phyloP scores from a whole-genome alignment of 768 basidiomycete species.

The Antrodiella citrinella region DNA sequence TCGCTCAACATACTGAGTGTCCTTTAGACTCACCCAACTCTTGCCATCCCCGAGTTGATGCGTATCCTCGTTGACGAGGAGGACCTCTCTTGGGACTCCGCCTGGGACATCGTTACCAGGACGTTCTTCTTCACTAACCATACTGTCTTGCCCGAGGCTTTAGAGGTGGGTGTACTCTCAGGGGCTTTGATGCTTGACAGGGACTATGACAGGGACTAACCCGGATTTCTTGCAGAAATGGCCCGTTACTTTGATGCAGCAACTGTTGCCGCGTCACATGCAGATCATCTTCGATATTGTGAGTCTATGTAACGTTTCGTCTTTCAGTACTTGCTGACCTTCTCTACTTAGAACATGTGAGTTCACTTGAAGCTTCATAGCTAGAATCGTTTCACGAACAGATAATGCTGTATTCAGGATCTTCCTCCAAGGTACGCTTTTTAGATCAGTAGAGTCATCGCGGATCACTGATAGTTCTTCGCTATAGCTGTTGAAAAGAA shows the following conservation, averaged over 20 bases:
- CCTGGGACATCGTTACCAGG: constrained; percentile 85
- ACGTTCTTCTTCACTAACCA: constrained; percentile 97
- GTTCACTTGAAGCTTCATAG: constrained; percentile 12
- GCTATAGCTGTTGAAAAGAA: constrained; percentile 72
- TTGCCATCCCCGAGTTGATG: constrained; percentile 94
- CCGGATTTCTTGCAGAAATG: constrained; percentile 52
- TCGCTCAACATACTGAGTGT: neutral
- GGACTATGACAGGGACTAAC: neutral
- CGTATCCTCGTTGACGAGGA: constrained; percentile 90
- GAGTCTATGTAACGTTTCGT: constrained; percentile 1
- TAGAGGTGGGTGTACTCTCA: constrained; percentile 47
- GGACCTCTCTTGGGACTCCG: constrained; percentile 70
- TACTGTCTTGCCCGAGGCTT: constrained; percentile 82
- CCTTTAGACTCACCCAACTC: constrained; percentile 84
- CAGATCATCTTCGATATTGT: constrained; percentile 91
- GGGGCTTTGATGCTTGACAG: neutral
- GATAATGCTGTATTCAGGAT: constrained; percentile 27
- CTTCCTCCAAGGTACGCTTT: constrained; percentile 59
- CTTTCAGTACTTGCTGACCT: neutral
- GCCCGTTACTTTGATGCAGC: constrained; percentile 80
- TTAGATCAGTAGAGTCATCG: neutral
- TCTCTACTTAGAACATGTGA: constrained; percentile 40
- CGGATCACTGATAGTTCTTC: neutral
- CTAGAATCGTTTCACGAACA: neutral
- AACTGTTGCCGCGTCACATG: constrained; percentile 82